These are phyloP conservation scores for Otatea glauca DNA, from an alignment of 176 grass and related monocot species.

Conservation along the genomic window DNA sequence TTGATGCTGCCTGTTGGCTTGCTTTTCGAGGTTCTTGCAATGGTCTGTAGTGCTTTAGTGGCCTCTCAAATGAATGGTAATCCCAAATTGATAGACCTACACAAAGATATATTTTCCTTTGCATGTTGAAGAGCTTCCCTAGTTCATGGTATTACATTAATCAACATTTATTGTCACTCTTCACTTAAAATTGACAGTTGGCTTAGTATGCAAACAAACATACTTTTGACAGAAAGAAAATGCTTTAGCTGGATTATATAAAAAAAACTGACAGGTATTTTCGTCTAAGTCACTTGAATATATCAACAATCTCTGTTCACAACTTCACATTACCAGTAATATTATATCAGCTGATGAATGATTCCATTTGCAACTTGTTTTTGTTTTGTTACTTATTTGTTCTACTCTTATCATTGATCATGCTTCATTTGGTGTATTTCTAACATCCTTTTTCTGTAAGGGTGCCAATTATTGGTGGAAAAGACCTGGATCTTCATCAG, in stretches of 20 bases:
- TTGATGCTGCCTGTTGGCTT: conserved; percentile 1
- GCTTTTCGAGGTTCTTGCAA: neutral
- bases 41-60: neutral
- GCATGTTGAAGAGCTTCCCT: conserved; percentile 17
- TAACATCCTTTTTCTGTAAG: conserved; percentile 43
- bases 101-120: neutral
- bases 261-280: neutral
- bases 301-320: neutral
- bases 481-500: conserved; percentile 90
- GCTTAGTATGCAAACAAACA: neutral
- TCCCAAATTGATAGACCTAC: neutral
- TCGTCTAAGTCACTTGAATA: neutral
- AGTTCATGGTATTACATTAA: conserved; percentile 21
- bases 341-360: neutral
- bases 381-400: conserved; percentile 16
- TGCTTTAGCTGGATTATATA: neutral
- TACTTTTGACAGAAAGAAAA: conserved; percentile 1
- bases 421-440: conserved; percentile 28
- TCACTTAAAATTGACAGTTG: conserved; percentile 13
- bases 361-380: conserved; percentile 16
- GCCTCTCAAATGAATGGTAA: neutral
- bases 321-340: neutral
- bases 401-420: conserved; percentile 2
- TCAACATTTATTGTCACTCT: conserved; percentile 2
- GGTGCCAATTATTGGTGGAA: conserved; percentile 96